Evolutionary conservation across 805 yeast species (phyloP), one percentile per base, ranked within the genome.

Genomic region (Zygoascus tannicola): DNA sequence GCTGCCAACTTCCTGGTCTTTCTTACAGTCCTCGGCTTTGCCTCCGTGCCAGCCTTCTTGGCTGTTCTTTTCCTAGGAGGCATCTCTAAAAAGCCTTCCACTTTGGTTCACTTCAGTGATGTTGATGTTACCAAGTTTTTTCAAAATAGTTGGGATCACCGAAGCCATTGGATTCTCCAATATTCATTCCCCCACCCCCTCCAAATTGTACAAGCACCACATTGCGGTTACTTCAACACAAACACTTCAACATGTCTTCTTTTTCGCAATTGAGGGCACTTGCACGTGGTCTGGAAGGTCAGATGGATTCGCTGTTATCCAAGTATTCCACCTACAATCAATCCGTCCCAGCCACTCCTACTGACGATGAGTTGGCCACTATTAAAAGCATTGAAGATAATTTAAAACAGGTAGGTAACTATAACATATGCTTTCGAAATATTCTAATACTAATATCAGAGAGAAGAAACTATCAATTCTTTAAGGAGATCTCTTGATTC

Each of bases 201-300:
- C n/a, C n/a, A n/a, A n/a, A n/a, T n/a, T n/a, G n/a, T n/a, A n/a
- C n/a, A n/a, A n/a, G n/a, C n/a, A n/a, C n/a, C n/a, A n/a, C n/a
- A n/a, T n/a, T n/a, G n/a, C n/a, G n/a, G n/a, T n/a, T n/a, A n/a
- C n/a, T n/a, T n/a, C n/a, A n/a, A n/a, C n/a, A n/a, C n/a, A n/a
- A n/a, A n/a, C n/a, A n/a, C 38, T 8, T 28, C 35, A 44, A 20
- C 16, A 53, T 50, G 54, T 63, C 74, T 7, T 65, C 84, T 2
- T 84, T 82, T 59, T 70, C 76, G 15, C 85, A 85, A 39, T 69
- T 77, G 12, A 70, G 94, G 57, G 68, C 82, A 22, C 83, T 81
- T 55, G 77, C 80, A 0, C 67, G 87, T 30, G 69, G 78, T 5
- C 64, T 81, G 40, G 96, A 90, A 60, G 75, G 79, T 41, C 83